Conservation (phyloP, 1,284 basidiomycete species). For the Leccinum pachyderme region DNA sequence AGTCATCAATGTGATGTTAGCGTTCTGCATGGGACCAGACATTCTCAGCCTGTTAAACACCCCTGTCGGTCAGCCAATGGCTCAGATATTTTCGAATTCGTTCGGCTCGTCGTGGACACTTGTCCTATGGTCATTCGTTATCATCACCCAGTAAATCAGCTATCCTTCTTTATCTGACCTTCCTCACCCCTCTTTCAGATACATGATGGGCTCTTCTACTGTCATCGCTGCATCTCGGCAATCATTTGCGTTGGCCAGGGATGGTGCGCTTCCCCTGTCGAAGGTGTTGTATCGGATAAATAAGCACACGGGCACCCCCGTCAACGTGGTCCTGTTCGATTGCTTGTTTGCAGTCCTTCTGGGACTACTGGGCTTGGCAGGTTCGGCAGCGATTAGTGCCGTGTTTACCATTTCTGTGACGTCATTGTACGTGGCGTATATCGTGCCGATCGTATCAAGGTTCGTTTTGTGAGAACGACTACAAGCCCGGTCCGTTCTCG, state of each 20-base stretch:
- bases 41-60: background rate
- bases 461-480: conserved; percentile 29
- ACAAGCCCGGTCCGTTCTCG: conserved; percentile 33
- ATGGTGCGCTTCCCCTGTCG: background rate
- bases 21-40: background rate
- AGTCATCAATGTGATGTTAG: background rate
- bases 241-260: background rate
- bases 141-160: background rate
- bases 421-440: conserved; percentile 22
- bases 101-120: background rate
- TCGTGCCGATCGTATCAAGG: conserved; percentile 25
- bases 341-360: conserved; percentile 23
- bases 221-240: background rate
- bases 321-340: conserved; percentile 34
- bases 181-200: background rate
- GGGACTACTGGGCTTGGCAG: conserved; percentile 29
- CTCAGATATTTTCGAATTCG: background rate
- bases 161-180: background rate
- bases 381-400: conserved; percentile 29
- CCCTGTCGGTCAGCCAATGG: background rate
- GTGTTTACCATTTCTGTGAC: conserved; percentile 28
- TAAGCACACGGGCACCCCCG: conserved; percentile 30
- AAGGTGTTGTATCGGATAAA: conserved; percentile 15
- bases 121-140: background rate
- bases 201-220: background rate